phyloP scores from a whole-genome alignment of 352 stramenopile genomes.

The Blastocystis sp. region DNA sequence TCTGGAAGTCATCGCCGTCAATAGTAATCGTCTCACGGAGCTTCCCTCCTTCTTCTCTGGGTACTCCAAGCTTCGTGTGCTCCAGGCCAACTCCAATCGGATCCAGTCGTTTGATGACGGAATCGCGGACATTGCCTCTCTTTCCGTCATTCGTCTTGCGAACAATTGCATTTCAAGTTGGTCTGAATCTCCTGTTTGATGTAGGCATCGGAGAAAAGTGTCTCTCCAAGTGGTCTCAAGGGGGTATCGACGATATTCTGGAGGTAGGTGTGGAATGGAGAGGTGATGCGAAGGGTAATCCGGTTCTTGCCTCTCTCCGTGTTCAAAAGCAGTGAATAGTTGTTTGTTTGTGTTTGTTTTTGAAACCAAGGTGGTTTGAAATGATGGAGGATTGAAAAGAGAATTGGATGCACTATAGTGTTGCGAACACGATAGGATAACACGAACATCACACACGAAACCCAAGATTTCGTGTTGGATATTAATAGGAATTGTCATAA shows the following conservation, averaged over 20 bases:
- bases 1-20: not conserved
- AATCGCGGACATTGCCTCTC: not conserved
- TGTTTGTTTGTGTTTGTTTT: no score
- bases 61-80: not conserved
- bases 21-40: not conserved
- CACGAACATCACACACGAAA: no score
- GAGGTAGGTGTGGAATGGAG: not conserved
- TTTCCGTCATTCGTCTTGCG: not conserved
- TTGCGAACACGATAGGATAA: no score
- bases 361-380: no score
- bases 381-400: no score
- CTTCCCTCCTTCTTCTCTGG: not conserved
- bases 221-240: not conserved
- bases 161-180: not conserved
- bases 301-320: not conserved
- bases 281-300: constrained; percentile 2
- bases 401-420: no score
- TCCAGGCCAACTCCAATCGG: not conserved
- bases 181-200: not conserved
- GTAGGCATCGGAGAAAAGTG: not conserved
- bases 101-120: not conserved
- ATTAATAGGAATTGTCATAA: no score
- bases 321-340: no score
- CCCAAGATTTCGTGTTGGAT: no score
- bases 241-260: not conserved